Percentiles rank a stretch among this genome's conserved stretches.
phyloP scores from a whole-genome alignment of 495 filamentous ascomycete species.

The Hyaloscypha finlandica region DNA sequence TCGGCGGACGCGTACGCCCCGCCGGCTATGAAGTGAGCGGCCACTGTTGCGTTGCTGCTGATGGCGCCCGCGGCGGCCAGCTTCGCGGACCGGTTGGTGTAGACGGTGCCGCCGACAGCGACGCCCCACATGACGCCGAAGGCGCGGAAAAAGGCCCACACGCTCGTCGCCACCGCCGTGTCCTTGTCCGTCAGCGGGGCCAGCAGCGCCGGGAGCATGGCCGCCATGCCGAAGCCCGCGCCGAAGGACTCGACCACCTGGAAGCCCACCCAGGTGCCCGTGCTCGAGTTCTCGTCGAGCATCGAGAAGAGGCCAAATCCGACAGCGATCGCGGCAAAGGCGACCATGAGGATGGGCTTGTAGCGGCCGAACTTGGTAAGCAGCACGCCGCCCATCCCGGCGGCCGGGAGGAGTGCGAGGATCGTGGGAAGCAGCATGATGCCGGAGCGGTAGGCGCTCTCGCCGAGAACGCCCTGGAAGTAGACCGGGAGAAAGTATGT shows the following conservation, averaged over 20 bases:
- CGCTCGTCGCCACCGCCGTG: conserved; percentile 42
- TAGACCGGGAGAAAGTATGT: conserved; percentile 51
- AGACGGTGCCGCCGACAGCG: conserved; percentile 21
- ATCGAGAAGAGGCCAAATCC: conserved; percentile 47
- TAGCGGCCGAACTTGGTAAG: conserved; percentile 48
- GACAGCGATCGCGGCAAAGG: conserved; percentile 42
- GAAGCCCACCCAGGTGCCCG: conserved; percentile 53
- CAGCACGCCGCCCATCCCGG: conserved; percentile 35
- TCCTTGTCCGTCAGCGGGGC: conserved; percentile 30
- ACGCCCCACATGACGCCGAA: conserved; percentile 53
- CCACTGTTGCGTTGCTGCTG: conserved; percentile 28
- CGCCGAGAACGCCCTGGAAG: conserved; percentile 44
- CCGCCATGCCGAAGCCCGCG: conserved; percentile 56
- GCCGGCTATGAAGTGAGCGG: conserved; percentile 5
- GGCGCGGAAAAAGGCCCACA: conserved; percentile 49
- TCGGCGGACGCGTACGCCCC: conserved; percentile 13
- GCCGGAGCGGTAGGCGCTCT: conserved; percentile 39
- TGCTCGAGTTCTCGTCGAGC: conserved; percentile 32
- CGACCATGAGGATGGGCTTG: conserved; percentile 43
- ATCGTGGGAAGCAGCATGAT: conserved; percentile 42
- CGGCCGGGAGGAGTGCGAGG: conserved; percentile 36
- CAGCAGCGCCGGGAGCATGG: conserved; percentile 18
- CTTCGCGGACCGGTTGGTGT: conserved; percentile 29
- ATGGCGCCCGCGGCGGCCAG: not conserved
- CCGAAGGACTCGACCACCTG: conserved; percentile 58